A percentile compares a stretch with the other conserved stretches of the same genome.
phyloP scores from a whole-genome alignment of 148 eudicot genomes.

The Suaeda aralocaspica region DNA sequence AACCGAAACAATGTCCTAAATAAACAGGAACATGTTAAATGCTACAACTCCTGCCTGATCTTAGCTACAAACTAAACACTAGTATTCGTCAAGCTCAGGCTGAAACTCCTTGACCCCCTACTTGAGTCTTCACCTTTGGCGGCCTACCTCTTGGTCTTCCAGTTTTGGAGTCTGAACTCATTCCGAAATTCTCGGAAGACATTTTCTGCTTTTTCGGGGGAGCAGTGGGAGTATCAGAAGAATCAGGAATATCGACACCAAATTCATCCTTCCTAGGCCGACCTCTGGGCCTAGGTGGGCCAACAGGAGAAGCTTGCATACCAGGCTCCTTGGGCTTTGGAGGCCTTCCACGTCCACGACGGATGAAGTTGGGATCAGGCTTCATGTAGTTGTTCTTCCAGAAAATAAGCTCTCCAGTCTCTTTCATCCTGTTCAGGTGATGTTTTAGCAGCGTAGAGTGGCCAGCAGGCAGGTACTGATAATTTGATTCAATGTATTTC shows the following conservation, averaged over 20 bases:
- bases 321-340: constrained; percentile 40
- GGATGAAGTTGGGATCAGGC: constrained; percentile 41
- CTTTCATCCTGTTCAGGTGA: constrained; percentile 44
- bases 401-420: constrained; percentile 37
- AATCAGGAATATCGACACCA: constrained; percentile 9
- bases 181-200: background rate
- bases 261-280: constrained; percentile 35
- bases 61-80: constrained; percentile 19
- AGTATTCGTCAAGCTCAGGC: constrained; percentile 10
- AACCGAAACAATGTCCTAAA: constrained; percentile 13
- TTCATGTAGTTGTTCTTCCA: constrained; percentile 50
- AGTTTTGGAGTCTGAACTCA: background rate
- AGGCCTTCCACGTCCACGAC: constrained; percentile 47
- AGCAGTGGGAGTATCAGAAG: constrained; percentile 10
- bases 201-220: constrained; percentile 23
- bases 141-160: constrained; percentile 43
- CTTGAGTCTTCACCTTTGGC: constrained; percentile 33
- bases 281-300: constrained; percentile 25
- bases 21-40: constrained; percentile 12
- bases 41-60: constrained; percentile 15
- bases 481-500: constrained; percentile 38
- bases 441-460: constrained; percentile 40
- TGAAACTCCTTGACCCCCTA: constrained; percentile 28
- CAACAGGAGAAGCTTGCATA: constrained; percentile 9
- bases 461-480: constrained; percentile 37